These are phyloP conservation scores for Boletus coccyginus DNA, from an alignment of 768 basidiomycete genomes.

Conservation along the genomic window DNA sequence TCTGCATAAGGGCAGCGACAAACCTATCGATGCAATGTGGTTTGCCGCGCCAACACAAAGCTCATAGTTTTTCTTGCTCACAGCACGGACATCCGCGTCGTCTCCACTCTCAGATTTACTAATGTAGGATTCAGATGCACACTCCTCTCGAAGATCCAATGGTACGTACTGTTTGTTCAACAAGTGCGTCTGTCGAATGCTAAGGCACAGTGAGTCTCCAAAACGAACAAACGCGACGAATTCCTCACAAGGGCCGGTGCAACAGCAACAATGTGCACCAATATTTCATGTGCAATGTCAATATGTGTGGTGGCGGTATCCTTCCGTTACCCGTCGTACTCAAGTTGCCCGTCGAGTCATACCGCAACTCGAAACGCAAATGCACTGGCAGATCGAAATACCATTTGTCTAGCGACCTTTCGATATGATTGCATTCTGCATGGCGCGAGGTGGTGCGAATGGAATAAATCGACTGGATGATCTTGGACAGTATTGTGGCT, in stretches of 20 bases:
- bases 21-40: constrained; percentile 70
- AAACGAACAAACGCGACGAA: neutral
- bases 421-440: constrained; percentile 54
- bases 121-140: neutral
- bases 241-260: constrained; percentile 75
- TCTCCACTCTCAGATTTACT: constrained; percentile 41
- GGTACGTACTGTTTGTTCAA: constrained; percentile 39
- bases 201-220: constrained; percentile 9
- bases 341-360: constrained; percentile 34
- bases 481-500: constrained; percentile 69
- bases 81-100: constrained; percentile 52
- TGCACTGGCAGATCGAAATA: constrained; percentile 67
- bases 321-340: constrained; percentile 21
- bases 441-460: constrained; percentile 59
- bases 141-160: neutral
- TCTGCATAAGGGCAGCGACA: constrained; percentile 5
- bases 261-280: constrained; percentile 76
- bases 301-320: constrained; percentile 57
- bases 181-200: constrained; percentile 28
- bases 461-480: constrained; percentile 71
- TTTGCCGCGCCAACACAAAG: constrained; percentile 77
- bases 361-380: constrained; percentile 57
- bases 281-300: constrained; percentile 83
- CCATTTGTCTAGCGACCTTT: constrained; percentile 70
- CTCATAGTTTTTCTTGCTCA: constrained; percentile 65